Base-by-base conservation (phyloP, 345 rosid genomes). In the Populus alba region DNA sequence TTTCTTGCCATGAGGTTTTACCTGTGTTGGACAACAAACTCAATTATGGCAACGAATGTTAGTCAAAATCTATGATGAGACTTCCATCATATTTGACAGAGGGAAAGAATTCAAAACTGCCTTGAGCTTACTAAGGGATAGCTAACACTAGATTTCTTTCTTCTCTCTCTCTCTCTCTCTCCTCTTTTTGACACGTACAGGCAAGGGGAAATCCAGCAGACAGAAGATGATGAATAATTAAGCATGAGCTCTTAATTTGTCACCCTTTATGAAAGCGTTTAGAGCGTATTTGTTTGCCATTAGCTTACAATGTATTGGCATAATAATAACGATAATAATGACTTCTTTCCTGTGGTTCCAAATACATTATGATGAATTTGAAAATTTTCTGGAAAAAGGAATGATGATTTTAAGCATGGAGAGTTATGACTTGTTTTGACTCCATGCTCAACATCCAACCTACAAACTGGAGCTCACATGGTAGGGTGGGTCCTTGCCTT, bases 371-470 rank as follows among this genome's bases (percentile, higher is more conserved):
- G 38, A 38, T 15, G 25, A 49, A 70, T 78, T 65, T 37, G 49
- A 69, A 43, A 43, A 61, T 18, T 55, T 65, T 43, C 4, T 67
- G 75, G 17, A 33, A 66, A 73, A 57, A 57, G 51, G 68, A 69
- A 73, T 74, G 20, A 81, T 81, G 66, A 61, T 68, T 72, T 77
- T 13, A 73, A 45, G 45, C 76, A 57, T 22, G 29, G 74, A 70
- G 78, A 70, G 49, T 29, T 13, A 76, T 66, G 38, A 62, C 69
- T 65, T 71, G 67, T 71, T 79, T 85, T 79, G 85, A 85, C 79
- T 85, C 78, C 71, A 47, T 23, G 43, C 53, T 61, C 27, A 38
- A 33, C 72, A 57, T 66, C 83, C 38, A 70, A 78, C 70, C 65
- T 51, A 4, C 75, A 51, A 49, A 29, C 63, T 45, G 39, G 8